Evolutionary conservation across 345 rosid species (phyloP), one percentile per base, ranked within the genome.

Genomic region (Aquilaria malaccensis): DNA sequence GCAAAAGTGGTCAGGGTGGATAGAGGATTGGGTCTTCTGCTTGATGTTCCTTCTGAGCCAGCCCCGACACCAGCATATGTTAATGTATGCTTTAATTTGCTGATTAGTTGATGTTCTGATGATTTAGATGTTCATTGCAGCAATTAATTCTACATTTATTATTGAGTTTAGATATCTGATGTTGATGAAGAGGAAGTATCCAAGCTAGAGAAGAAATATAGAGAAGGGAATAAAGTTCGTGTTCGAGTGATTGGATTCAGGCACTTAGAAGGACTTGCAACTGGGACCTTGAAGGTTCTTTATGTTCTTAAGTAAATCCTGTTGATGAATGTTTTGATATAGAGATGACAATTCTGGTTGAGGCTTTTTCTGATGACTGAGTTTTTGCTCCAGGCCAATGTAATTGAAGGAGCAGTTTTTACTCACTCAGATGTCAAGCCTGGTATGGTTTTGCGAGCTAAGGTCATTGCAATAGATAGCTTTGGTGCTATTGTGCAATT

Each of bases 401-500:
- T 96, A 67, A 84, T 94, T 83, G 95, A 90, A 79, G 97, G 95
- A n/a, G 78, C 85, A 55, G 92, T 86, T 13, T 86, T 88, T 75
- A 85, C 87, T 66, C 99, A 94, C 77, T 85, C 95, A 13, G 99
- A 94, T 73, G 97, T 90, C 57, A 88, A 87, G 79, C 95, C 99
- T 63, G 99, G 99, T 67, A 88, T 94, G 97, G 89, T 86, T 69
- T 77, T 82, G 50, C 83, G 77, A 77, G 97, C 92, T 53, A 90
- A 86, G 78, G 63, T 94, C 61, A 67, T 82, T 63, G 77, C 86
- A 59, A 85, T 90, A 30, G 95, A 90, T 67, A 74, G 78, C 62
- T 90, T 85, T 67, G 96, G 99, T 71, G 97, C 99, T 70, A 85
- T 90, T 70, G 99, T 90, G 63, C 96, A 84, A 79, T 88, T 94